Base-by-base conservation (phyloP, 2,329 filamentous ascomycete species). In the Penicillium sp. region DNA sequence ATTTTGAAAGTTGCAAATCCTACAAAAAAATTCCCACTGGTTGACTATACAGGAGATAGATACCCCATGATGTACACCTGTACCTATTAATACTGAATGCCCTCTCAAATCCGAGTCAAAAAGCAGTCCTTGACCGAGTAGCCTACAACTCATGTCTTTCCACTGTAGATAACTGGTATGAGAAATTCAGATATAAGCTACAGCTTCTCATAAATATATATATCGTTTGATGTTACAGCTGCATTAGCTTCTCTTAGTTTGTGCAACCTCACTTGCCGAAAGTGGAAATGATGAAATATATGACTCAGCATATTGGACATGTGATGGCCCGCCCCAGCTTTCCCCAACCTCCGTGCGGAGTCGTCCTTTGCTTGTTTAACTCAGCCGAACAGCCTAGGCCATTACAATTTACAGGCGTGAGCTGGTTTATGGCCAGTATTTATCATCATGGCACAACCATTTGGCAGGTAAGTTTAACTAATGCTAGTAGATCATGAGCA, bases 241-340 rank as follows among this genome's bases (percentile, higher is more conserved):
- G 39, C 13, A 21, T 27, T 9, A 32, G 15, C 13, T 42, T 32
- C 4, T 13, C 20, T 12, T 18, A 7, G 24, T 30, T 17, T 29
- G 39, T 42, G 23, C 17, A 42, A 29, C 26, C 39, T 13, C 9
- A 42, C 23, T 27, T 40, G 17, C 39, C 39, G 3, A n/a, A 37
- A 17, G 21, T 17, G 17, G 43, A 34, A 17, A 13, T 21, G 18
- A 36, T 46, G 32, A 6, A 34, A 33, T 33, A 15, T 10, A 47
- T 54, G 51, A 54, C 41, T 54, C 51, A 54, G 44, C 34, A 29
- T 36, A 18, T 26, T 39, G 46, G 18, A 20, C 45, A 40, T 44
- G 51, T 54, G 46, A 49, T 44, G 42, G 17, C 50, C 45, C 24
- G 23, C 46, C 46, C 33, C 48, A 45, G 33, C 48, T 45, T 40